phyloP scores from a whole-genome alignment of 495 filamentous ascomycete genomes.

The Mycothermus thermophilus region DNA sequence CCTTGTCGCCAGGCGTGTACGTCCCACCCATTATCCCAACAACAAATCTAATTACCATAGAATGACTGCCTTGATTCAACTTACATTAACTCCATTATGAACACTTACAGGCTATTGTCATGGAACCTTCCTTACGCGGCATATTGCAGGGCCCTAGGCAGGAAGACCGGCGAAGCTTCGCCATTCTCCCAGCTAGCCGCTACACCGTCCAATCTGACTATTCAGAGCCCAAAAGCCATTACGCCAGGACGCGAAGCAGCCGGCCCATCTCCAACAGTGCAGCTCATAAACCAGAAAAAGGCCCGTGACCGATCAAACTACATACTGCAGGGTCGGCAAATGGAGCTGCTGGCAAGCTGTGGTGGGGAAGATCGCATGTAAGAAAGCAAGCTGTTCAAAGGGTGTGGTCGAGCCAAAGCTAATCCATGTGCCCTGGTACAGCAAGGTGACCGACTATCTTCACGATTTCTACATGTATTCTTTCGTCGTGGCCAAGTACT shows the following conservation, averaged over 20 bases:
- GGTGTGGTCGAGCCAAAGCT: too few relatives aligned
- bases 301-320: constrained; percentile 19
- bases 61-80: too few relatives aligned
- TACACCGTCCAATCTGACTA: constrained; percentile 5
- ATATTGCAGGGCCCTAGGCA: constrained; percentile 2
- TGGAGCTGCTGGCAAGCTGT: constrained; percentile 13
- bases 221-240: neutral
- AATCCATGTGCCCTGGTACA: too few relatives aligned
- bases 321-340: constrained; percentile 19
- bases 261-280: constrained; percentile 15
- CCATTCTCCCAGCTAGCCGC: constrained; percentile 1
- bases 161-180: neutral
- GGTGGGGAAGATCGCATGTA: constrained; percentile 1
- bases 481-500: constrained; percentile 30
- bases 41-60: too few relatives aligned
- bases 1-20: constrained; percentile 7
- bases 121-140: constrained; percentile 13
- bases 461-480: constrained; percentile 32
- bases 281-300: constrained; percentile 15
- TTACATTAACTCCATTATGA: too few relatives aligned
- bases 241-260: constrained; percentile 1
- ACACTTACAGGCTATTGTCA: constrained; percentile 11
- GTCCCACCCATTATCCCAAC: too few relatives aligned
- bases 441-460: constrained; percentile 6
- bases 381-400: too few relatives aligned